Conservation (phyloP, 2,329 filamentous ascomycete species). For the Fusarium papillatum region DNA sequence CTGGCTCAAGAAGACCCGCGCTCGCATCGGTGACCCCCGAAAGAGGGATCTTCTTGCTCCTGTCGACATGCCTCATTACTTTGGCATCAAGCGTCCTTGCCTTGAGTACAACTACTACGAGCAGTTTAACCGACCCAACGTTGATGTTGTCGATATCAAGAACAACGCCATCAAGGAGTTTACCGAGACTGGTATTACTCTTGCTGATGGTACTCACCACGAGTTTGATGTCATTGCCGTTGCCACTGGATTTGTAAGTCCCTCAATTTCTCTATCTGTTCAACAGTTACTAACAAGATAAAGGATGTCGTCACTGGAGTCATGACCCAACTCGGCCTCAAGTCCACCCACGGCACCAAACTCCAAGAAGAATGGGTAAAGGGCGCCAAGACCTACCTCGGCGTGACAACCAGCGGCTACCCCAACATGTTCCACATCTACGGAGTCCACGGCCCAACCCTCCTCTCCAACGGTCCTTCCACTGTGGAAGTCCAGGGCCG, state of each 20-base stretch:
- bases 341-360: conserved; percentile 53
- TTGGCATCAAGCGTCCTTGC: conserved; percentile 65
- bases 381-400: conserved; percentile 59
- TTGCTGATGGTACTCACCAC: conserved; percentile 55
- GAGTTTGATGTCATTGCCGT: conserved; percentile 60
- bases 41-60: conserved; percentile 67
- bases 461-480: conserved; percentile 68
- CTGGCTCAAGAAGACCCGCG: conserved; percentile 65
- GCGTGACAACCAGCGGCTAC: conserved; percentile 57
- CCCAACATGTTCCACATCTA: conserved; percentile 68
- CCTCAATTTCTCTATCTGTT: not conserved
- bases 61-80: conserved; percentile 63
- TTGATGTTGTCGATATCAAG: conserved; percentile 58
- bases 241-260: conserved; percentile 61
- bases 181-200: conserved; percentile 55
- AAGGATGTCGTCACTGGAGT: conserved; percentile 54
- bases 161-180: conserved; percentile 56
- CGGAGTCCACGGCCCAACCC: conserved; percentile 68
- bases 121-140: conserved; percentile 59
- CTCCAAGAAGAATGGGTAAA: conserved; percentile 58
- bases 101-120: conserved; percentile 61
- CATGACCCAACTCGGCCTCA: conserved; percentile 60
- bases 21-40: conserved; percentile 62
- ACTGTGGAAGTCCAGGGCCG: conserved; percentile 68
- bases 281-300: conserved; percentile 17